Conservation (phyloP, 176 grass and related monocot species). For the Phoenix roebelenii region DNA sequence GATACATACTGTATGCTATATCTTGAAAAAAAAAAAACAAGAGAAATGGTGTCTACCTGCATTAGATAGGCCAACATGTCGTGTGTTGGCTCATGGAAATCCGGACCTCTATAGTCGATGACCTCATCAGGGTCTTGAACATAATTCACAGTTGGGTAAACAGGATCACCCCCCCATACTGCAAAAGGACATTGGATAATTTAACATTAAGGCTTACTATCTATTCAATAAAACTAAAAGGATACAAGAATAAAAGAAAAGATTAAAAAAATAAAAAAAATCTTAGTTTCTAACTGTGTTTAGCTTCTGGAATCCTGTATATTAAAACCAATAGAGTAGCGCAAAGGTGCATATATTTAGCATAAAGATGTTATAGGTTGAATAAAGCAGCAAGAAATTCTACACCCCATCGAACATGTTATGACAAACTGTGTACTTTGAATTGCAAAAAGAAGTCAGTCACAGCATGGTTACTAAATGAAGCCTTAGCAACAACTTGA, state of each 20-base stretch:
- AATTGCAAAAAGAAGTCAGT: too few relatives aligned
- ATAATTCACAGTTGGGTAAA: conserved; percentile 97
- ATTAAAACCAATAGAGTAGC: too few relatives aligned
- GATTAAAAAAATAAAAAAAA: not conserved
- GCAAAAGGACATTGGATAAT: conserved; percentile 19
- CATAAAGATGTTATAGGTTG: too few relatives aligned
- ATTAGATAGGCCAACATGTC: conserved; percentile 70
- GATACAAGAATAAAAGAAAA: not conserved
- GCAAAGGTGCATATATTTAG: too few relatives aligned
- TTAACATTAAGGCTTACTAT: too few relatives aligned
- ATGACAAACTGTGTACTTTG: too few relatives aligned
- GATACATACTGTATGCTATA: not conserved
- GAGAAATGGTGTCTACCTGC: conserved; percentile 40
- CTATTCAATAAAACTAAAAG: not conserved
- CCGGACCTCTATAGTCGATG: conserved; percentile 66
- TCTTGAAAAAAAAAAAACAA: not conserved
- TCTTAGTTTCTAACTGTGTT: too few relatives aligned
- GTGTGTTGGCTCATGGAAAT: conserved; percentile 86
- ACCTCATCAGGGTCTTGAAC: conserved; percentile 78
- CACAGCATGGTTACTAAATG: too few relatives aligned
- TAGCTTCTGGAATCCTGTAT: too few relatives aligned
- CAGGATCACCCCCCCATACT: conserved; percentile 98
- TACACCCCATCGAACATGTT: too few relatives aligned
- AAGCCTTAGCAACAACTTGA: too few relatives aligned
- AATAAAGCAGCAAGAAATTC: too few relatives aligned